Evolutionary conservation across 1,139 yeast species (phyloP).

Genomic region (Saccharomyces hybrid): DNA sequence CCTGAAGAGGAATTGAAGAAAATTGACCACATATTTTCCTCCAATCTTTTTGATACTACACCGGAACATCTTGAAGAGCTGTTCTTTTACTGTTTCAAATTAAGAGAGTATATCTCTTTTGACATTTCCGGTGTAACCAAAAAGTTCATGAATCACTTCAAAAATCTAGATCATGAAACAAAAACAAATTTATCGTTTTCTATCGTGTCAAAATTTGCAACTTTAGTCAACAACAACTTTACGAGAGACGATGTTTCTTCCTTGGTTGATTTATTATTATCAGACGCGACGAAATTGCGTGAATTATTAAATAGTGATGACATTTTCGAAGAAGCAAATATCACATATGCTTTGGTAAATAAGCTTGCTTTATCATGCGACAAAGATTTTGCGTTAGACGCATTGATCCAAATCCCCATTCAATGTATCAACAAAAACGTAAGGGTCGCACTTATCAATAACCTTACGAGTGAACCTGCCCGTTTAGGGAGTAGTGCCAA

Average conservation of each 20-base stretch:
- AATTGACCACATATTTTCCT: neutral
- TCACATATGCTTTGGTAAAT: conserved; percentile 29
- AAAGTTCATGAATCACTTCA: conserved; percentile 31
- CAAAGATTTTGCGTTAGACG: conserved; percentile 2
- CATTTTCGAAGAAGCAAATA: conserved; percentile 39
- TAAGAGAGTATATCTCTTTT: conserved; percentile 39
- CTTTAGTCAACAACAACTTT: conserved; percentile 39
- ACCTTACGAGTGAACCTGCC: neutral
- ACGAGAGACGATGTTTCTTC: conserved; percentile 14
- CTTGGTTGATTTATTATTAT: conserved; percentile 12
- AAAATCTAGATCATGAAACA: conserved; percentile 3
- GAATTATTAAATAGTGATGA: conserved; percentile 22
- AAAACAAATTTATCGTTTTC: conserved; percentile 18
- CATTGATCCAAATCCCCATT: conserved; percentile 37
- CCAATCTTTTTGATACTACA: neutral
- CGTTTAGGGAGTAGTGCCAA: too few relatives aligned
- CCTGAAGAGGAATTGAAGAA: conserved; percentile 16
- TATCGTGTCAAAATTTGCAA: conserved; percentile 49
- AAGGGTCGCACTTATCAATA: conserved; percentile 35
- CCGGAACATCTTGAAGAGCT: conserved; percentile 20
- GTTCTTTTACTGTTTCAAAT: conserved; percentile 40
- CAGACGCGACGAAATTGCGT: conserved; percentile 15
- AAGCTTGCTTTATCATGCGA: conserved; percentile 11
- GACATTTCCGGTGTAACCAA: conserved; percentile 20
- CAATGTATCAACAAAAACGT: conserved; percentile 41